phyloP scores from a whole-genome alignment of 2,329 filamentous ascomycete species.

The Teratosphaeria viscida region DNA sequence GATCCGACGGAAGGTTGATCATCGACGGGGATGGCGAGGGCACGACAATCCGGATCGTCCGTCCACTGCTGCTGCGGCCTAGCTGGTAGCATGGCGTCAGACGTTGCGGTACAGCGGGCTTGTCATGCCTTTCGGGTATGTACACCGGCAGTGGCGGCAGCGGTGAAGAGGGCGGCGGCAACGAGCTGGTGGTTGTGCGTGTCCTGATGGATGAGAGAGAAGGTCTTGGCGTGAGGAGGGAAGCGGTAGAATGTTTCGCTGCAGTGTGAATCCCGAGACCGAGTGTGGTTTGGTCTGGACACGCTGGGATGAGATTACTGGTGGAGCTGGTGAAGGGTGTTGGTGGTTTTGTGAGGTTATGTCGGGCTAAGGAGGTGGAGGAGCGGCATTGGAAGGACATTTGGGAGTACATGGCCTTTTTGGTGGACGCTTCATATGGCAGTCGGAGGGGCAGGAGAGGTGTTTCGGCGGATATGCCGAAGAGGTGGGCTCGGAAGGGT shows the following conservation, averaged over 20 bases:
- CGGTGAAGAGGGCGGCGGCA: constrained; percentile 12
- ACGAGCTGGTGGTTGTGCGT: constrained; percentile 8
- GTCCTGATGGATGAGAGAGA: constrained; percentile 15
- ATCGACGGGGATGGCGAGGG: constrained; percentile 8
- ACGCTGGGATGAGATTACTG: constrained; percentile 5
- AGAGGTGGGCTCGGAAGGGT: constrained; percentile 15
- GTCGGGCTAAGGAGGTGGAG: constrained; percentile 14
- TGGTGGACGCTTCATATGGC: constrained; percentile 9
- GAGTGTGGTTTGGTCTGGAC: constrained; percentile 8
- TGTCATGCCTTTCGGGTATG: constrained; percentile 11
- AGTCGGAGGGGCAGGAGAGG: constrained; percentile 12
- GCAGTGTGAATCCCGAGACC: constrained; percentile 16
- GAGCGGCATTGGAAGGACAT: constrained; percentile 24
- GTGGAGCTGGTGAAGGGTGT: constrained; percentile 4
- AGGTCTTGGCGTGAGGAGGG: constrained; percentile 14
- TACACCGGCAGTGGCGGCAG: constrained; percentile 18
- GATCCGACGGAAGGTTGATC: constrained; percentile 6
- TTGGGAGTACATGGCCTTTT: constrained; percentile 13
- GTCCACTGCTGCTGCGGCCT: constrained; percentile 5
- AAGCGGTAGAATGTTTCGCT: constrained; percentile 8
- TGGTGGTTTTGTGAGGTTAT: constrained; percentile 3
- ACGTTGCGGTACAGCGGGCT: not conserved
- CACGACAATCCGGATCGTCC: constrained; percentile 7
- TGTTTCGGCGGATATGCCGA: constrained; percentile 13
- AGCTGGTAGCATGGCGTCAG: not conserved